A percentile compares a stretch with the other conserved stretches of the same genome.
Conservation (phyloP, 1,139 yeast species). For the Kurtzmaniella quercitrusa region DNA sequence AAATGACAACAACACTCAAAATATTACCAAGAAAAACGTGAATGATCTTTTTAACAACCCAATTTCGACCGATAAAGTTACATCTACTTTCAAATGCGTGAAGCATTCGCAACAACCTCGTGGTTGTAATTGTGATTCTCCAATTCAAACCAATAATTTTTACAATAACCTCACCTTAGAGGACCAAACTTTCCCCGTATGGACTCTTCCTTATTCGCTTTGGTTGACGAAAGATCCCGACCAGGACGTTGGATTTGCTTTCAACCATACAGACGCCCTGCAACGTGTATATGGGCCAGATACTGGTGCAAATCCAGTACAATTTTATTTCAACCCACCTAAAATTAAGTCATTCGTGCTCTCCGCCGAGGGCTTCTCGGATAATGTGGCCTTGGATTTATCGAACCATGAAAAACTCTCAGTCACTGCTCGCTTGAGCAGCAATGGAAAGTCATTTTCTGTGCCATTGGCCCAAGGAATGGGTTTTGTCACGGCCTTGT, state of each 20-base stretch:
- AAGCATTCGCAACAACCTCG: constrained; percentile 28
- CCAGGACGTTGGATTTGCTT: constrained; percentile 38
- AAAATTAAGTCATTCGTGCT: constrained; percentile 40
- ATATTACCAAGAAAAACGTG: neutral
- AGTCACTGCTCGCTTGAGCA: constrained; percentile 23
- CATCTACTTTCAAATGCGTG: constrained; percentile 19
- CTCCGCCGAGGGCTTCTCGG: constrained; percentile 28
- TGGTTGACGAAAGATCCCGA: constrained; percentile 41
- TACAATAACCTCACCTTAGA: constrained; percentile 40
- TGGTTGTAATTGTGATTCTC: constrained; percentile 26
- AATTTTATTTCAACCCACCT: constrained; percentile 46
- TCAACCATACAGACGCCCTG: constrained; percentile 40
- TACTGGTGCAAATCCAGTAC: constrained; percentile 32
- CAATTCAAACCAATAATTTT: constrained; percentile 45
- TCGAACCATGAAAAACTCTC: constrained; percentile 32
- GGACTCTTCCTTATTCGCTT: constrained; percentile 46
- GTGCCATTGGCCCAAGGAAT: constrained; percentile 52
- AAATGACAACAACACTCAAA: neutral
- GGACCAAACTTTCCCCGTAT: constrained; percentile 44
- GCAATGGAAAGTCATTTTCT: constrained; percentile 16
- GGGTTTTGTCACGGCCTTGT: constrained; percentile 67
- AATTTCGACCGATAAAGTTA: constrained; percentile 23
- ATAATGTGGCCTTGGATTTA: constrained; percentile 18
- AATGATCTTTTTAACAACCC: constrained; percentile 19
- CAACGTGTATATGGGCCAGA: constrained; percentile 47